phyloP scores from a whole-genome alignment of 2,329 filamentous ascomycete genomes.

The Verticillium albo-atrum region DNA sequence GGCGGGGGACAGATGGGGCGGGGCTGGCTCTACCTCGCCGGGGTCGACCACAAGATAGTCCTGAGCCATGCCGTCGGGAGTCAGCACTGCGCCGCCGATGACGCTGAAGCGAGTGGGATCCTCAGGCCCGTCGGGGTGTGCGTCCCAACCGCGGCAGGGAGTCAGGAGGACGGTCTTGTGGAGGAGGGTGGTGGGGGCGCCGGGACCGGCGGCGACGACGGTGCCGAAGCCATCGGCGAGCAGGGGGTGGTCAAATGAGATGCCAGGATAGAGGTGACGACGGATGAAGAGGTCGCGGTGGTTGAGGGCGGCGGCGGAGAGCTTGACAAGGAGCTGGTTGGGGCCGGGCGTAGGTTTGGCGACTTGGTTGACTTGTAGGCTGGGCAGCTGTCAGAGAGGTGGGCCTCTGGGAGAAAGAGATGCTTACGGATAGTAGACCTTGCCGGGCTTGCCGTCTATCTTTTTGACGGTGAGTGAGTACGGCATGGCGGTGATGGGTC shows the following conservation, averaged over 20 bases:
- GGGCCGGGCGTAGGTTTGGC: constrained; percentile 60
- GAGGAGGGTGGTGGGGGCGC: constrained; percentile 31
- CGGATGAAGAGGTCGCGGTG: constrained; percentile 95
- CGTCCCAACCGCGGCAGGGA: constrained; percentile 74
- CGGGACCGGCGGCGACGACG: constrained; percentile 61
- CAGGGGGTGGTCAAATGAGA: constrained; percentile 73
- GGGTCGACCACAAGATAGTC: constrained; percentile 69
- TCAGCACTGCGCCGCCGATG: constrained; percentile 63
- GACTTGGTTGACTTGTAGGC: constrained; percentile 56
- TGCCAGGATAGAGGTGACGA: constrained; percentile 83
- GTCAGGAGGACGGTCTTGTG: constrained; percentile 72
- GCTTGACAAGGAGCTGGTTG: constrained; percentile 67
- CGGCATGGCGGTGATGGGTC: constrained; percentile 36
- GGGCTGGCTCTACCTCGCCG: constrained; percentile 70
- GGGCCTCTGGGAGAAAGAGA: background rate
- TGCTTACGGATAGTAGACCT: constrained; percentile 77
- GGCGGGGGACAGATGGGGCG: constrained; percentile 62
- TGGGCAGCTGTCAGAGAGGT: constrained; percentile 19
- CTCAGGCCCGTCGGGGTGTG: constrained; percentile 70
- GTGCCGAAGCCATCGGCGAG: constrained; percentile 78
- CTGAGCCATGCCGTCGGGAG: constrained; percentile 66
- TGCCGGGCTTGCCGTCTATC: constrained; percentile 75
- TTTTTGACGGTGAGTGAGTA: constrained; percentile 60
- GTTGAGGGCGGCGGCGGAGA: constrained; percentile 81
- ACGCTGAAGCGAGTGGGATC: constrained; percentile 54